Evolutionary conservation across 1,284 basidiomycete species (phyloP).

Genomic region (Fomitopsis schrenkii): DNA sequence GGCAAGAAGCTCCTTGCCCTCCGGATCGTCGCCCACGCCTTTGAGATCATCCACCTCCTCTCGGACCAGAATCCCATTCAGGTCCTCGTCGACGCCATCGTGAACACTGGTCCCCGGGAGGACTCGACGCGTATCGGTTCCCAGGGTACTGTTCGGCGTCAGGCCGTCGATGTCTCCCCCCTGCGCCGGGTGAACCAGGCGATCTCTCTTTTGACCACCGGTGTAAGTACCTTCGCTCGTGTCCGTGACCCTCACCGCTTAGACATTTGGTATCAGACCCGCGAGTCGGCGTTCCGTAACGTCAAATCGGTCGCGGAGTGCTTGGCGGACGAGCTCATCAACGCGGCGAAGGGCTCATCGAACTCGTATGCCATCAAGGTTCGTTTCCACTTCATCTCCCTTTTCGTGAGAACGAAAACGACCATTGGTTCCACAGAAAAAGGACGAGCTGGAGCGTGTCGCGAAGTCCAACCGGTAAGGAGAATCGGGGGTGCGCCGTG

Average conservation of each 20-base stretch:
- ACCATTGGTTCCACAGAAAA: constrained; percentile 54
- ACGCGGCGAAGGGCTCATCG: constrained; percentile 99
- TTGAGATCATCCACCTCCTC: constrained; percentile 99
- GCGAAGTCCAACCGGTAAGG: constrained; percentile 98
- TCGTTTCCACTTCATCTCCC: constrained; percentile 12
- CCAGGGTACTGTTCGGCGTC: constrained; percentile 98
- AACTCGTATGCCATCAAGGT: constrained; percentile 99
- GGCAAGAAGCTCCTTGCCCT: constrained; percentile 99
- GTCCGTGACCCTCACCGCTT: neutral
- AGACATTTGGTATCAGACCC: constrained; percentile 56
- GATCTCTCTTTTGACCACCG: constrained; percentile 91
- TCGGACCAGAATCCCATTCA: constrained; percentile 99
- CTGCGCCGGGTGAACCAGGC: constrained; percentile 98
- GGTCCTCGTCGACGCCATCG: constrained; percentile 96
- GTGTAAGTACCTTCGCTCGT: constrained; percentile 53
- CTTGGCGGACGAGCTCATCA: constrained; percentile 99
- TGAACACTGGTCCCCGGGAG: constrained; percentile 99
- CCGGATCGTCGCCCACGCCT: constrained; percentile 99
- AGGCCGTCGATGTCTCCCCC: constrained; percentile 99
- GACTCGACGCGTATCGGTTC: constrained; percentile 99
- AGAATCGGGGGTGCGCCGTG: constrained; percentile 19
- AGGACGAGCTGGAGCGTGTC: constrained; percentile 98
- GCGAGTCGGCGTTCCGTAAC: constrained; percentile 99
- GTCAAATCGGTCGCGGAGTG: constrained; percentile 99
- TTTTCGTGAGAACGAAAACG: neutral